A percentile compares a stretch with the other conserved stretches of the same genome.
Evolutionary conservation across 2,329 filamentous ascomycete species (phyloP).

Genomic region (Dactylella cylindrospora): DNA sequence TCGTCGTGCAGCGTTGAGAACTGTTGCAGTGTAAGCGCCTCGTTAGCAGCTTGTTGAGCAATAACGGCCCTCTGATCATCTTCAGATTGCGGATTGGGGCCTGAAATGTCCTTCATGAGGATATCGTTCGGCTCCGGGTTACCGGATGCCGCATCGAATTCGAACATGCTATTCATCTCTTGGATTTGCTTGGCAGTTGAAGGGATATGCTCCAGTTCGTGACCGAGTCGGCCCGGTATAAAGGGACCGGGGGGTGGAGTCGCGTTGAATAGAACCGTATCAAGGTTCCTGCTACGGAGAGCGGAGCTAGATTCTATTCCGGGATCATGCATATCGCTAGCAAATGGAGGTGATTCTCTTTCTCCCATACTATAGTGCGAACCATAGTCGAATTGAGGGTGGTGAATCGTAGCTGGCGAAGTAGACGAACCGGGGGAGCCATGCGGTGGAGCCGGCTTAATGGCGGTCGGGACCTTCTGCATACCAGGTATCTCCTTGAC

Average conservation of each 20-base stretch:
- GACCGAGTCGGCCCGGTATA: conserved; percentile 8
- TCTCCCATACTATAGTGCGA: conserved; percentile 31
- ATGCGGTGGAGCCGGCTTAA: conserved; percentile 52
- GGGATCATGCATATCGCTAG: conserved; percentile 12
- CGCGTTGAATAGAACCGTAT: conserved; percentile 25
- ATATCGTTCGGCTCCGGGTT: conserved; percentile 28
- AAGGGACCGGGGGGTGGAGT: conserved; percentile 28
- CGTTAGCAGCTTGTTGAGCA: conserved; percentile 34
- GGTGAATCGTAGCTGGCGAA: conserved; percentile 47
- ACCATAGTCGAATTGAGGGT: conserved; percentile 48
- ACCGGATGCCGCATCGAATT: conserved; percentile 36
- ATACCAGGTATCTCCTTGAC: conserved; percentile 55
- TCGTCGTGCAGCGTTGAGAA: conserved; percentile 37
- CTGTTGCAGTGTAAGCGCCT: conserved; percentile 36
- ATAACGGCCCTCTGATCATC: conserved; percentile 20
- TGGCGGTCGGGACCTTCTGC: conserved; percentile 49
- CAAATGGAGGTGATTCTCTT: conserved; percentile 23
- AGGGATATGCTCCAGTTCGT: conserved; percentile 21
- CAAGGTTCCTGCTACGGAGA: conserved; percentile 19
- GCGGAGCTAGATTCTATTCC: conserved; percentile 13
- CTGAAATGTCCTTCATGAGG: conserved; percentile 37
- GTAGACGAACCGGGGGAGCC: conserved; percentile 52
- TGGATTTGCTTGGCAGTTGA: conserved; percentile 34
- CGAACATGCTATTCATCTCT: conserved; percentile 42
- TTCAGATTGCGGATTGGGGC: conserved; percentile 20